These are phyloP conservation scores for Apiospora kogelbergensis DNA, from an alignment of 2,329 filamentous ascomycete species.

Conservation along the genomic window DNA sequence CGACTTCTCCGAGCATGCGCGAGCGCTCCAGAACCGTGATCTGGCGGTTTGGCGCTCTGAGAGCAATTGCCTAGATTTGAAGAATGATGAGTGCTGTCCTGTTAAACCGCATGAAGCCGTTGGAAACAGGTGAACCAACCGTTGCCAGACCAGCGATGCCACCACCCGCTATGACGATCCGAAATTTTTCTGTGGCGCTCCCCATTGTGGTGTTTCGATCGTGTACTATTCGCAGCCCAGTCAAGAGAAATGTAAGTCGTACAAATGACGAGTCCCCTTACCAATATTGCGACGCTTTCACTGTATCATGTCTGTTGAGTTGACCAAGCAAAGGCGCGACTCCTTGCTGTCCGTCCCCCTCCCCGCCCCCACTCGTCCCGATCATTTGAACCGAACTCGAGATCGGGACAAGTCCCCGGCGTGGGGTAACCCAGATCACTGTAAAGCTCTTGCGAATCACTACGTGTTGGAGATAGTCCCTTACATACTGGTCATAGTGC, in stretches of 20 bases:
- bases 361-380: background rate
- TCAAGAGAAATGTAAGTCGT: too few relatives aligned
- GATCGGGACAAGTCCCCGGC: background rate
- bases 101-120: background rate
- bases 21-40: constrained; percentile 26
- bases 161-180: constrained; percentile 22
- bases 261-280: background rate
- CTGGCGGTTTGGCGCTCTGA: constrained; percentile 27
- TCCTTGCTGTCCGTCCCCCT: background rate
- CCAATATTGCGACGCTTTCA: background rate
- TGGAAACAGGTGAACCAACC: constrained; percentile 15
- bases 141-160: constrained; percentile 30
- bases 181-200: background rate
- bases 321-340: background rate
- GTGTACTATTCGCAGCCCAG: too few relatives aligned
- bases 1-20: constrained; percentile 35
- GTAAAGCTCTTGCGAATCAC: background rate
- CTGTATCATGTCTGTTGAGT: background rate
- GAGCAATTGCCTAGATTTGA: constrained; percentile 33
- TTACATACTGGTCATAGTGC: too few relatives aligned
- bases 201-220: background rate
- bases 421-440: background rate
- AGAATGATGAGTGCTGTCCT: background rate
- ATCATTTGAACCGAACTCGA: background rate
- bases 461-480: background rate